Evolutionary conservation across 345 rosid species (phyloP).

Genomic region (Heritiera littoralis): DNA sequence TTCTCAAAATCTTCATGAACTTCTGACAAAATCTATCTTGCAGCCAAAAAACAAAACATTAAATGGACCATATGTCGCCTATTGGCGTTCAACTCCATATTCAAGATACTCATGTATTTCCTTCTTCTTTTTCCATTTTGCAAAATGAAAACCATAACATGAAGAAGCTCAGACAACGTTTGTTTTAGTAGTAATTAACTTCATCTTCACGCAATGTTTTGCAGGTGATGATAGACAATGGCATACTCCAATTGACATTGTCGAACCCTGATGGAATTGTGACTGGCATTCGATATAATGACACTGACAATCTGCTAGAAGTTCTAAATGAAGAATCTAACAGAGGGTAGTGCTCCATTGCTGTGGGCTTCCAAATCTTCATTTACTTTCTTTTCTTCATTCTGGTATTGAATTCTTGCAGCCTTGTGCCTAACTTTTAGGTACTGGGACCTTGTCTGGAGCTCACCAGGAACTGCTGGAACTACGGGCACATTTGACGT

Average conservation of each 20-base stretch:
- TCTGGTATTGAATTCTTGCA: neutral
- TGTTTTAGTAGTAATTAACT: neutral
- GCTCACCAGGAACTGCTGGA: slow-evolving; percentile 34
- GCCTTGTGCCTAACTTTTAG: slow-evolving; percentile 30
- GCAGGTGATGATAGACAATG: slow-evolving; percentile 84
- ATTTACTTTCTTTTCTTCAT: neutral
- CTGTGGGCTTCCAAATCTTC: neutral
- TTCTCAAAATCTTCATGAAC: neutral
- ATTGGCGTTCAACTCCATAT: slow-evolving; percentile 31
- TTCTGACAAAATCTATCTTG: neutral
- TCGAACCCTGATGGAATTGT: slow-evolving; percentile 81
- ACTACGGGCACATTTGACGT: slow-evolving; percentile 56
- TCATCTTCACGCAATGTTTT: slow-evolving; percentile 6
- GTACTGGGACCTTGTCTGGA: slow-evolving; percentile 70
- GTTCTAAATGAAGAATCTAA: slow-evolving; percentile 68
- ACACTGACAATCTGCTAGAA: slow-evolving; percentile 84
- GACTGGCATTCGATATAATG: slow-evolving; percentile 60
- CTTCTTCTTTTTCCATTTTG: no score
- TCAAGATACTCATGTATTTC: slow-evolving; percentile 39
- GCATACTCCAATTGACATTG: slow-evolving; percentile 65
- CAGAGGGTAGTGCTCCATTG: slow-evolving; percentile 60
- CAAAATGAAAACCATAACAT: no score
- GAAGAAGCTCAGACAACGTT: neutral
- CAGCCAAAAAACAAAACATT: neutral
- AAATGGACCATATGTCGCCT: slow-evolving; percentile 19